Evolutionary conservation across 768 basidiomycete genomes (phyloP).

Genomic region (Dacryopinax primogenitus): DNA sequence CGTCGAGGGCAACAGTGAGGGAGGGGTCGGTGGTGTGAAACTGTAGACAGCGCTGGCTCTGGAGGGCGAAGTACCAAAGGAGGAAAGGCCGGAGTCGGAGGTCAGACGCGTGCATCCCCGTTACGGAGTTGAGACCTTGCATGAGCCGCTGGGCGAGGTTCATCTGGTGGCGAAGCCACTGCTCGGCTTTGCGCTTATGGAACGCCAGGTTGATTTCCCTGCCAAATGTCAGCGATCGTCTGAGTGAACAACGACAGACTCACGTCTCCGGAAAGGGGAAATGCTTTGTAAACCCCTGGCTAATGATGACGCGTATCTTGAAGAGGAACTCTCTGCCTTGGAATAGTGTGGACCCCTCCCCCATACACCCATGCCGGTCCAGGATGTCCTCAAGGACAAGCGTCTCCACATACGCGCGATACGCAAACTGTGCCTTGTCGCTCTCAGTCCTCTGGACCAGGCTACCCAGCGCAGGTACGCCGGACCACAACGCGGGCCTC

Average conservation of each 20-base stretch:
- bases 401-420: constrained; percentile 54
- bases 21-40: constrained; percentile 1
- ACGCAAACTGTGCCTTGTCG: constrained; percentile 45
- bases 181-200: constrained; percentile 49
- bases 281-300: background rate
- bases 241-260: background rate
- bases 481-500: background rate
- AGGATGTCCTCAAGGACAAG: constrained; percentile 54
- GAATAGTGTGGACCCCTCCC: constrained; percentile 54
- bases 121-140: constrained; percentile 40
- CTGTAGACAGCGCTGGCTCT: constrained; percentile 5
- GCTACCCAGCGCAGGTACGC: constrained; percentile 10
- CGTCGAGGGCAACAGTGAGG: constrained; percentile 6
- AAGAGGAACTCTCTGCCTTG: constrained; percentile 25
- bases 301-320: background rate
- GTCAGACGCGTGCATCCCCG: constrained; percentile 24
- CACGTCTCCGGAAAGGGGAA: constrained; percentile 2
- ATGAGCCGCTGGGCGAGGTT: constrained; percentile 52
- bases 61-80: constrained; percentile 46
- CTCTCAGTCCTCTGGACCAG: constrained; percentile 30
- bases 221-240: background rate
- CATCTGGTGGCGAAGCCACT: constrained; percentile 59
- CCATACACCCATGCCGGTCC: constrained; percentile 54
- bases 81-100: constrained; percentile 57
- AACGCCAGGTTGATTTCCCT: constrained; percentile 19